These are phyloP conservation scores for Drechslerella dactyloides DNA, from an alignment of 2,329 filamentous ascomycete genomes.

Conservation along the genomic window DNA sequence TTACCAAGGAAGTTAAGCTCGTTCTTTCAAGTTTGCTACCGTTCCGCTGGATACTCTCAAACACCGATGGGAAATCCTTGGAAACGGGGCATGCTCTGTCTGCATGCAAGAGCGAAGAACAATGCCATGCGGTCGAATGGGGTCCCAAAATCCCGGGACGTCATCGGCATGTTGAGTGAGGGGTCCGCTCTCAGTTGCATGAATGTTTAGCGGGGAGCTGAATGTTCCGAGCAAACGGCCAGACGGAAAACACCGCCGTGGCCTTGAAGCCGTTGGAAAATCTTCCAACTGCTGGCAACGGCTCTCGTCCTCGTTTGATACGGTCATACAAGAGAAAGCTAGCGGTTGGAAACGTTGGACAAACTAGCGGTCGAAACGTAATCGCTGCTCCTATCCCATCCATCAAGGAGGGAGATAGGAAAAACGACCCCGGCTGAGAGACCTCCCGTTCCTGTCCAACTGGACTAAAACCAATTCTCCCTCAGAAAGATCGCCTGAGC, in stretches of 20 bases:
- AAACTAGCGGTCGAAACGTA: constrained; percentile 37
- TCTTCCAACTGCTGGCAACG: constrained; percentile 16
- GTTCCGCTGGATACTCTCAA: constrained; percentile 36
- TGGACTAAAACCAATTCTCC: constrained; percentile 16
- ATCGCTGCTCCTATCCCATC: constrained; percentile 35
- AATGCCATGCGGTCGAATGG: constrained; percentile 19
- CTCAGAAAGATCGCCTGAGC: constrained; percentile 42
- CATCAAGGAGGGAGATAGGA: constrained; percentile 22
- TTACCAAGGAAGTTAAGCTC: constrained; percentile 20
- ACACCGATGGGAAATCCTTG: constrained; percentile 30
- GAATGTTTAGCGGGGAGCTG: constrained; percentile 5
- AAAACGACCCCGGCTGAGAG: constrained; percentile 16
- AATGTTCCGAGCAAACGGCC: constrained; percentile 13
- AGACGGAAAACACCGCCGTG: not conserved
- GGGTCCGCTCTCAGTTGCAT: constrained; percentile 5
- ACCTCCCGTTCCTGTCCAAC: constrained; percentile 31
- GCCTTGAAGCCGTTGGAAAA: not conserved
- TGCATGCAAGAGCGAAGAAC: constrained; percentile 32
- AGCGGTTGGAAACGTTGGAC: constrained; percentile 34
- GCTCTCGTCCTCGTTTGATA: constrained; percentile 17
- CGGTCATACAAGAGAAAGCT: constrained; percentile 10
- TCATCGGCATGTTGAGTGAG: constrained; percentile 18
- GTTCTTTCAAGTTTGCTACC: constrained; percentile 20
- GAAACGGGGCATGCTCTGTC: constrained; percentile 7
- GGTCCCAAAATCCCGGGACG: constrained; percentile 22